Conservation (phyloP, 1,284 basidiomycete species). For the Ceratobasidium sp. region DNA sequence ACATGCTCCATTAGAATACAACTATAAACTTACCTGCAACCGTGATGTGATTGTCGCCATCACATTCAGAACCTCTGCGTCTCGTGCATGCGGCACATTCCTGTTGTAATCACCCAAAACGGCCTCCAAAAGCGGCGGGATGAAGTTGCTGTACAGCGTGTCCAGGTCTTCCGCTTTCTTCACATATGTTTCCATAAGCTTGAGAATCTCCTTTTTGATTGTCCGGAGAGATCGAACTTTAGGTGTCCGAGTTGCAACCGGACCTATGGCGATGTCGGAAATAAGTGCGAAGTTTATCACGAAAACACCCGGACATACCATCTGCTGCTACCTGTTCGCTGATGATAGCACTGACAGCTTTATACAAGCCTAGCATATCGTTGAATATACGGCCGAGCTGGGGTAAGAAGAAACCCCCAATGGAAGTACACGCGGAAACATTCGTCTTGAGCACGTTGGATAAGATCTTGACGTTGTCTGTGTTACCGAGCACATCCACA, state of each 20-base stretch:
- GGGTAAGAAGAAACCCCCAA: constrained; percentile 96
- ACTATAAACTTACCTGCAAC: constrained; percentile 75
- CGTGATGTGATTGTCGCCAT: constrained; percentile 96
- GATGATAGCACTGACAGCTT: constrained; percentile 97
- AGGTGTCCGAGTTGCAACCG: constrained; percentile 96
- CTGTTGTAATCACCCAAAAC: constrained; percentile 97
- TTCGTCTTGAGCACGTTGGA: constrained; percentile 99
- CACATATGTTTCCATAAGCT: constrained; percentile 97
- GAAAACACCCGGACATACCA: constrained; percentile 64
- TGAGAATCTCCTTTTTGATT: constrained; percentile 98
- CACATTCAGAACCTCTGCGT: constrained; percentile 97
- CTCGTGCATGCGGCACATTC: constrained; percentile 93
- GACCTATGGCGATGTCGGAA: constrained; percentile 64
- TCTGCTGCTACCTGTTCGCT: constrained; percentile 91
- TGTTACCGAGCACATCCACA: constrained; percentile 90
- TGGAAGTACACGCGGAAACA: constrained; percentile 96
- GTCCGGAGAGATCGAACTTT: constrained; percentile 95
- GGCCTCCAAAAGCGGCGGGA: constrained; percentile 95
- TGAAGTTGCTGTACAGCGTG: constrained; percentile 89
- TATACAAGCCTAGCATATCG: constrained; percentile 98
- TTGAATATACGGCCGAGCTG: constrained; percentile 97
- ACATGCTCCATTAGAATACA: constrained; percentile 66
- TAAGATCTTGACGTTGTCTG: constrained; percentile 97
- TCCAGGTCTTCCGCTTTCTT: constrained; percentile 97
- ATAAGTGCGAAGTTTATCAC: neutral